Conservation (phyloP, 495 filamentous ascomycete species). For the Aspergillus olivimuriae region DNA sequence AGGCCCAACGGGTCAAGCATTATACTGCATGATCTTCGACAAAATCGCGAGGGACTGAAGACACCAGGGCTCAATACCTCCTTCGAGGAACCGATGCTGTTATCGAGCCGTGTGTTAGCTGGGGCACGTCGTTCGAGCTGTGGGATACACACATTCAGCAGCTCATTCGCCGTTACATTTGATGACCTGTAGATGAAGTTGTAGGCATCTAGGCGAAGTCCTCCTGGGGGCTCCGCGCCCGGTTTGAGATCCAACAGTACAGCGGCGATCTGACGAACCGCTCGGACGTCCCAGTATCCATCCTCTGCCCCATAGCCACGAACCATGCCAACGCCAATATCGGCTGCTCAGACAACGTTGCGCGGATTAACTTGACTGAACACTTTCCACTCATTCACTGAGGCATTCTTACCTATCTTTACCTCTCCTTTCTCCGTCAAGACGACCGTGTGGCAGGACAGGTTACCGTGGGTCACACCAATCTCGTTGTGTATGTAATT, state of each 20-base stretch:
- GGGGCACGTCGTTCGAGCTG: too few species aligned
- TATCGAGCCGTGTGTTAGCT: too few species aligned
- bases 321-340: conserved; percentile 7
- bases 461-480: conserved; percentile 5
- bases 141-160: too few species aligned
- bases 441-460: conserved; percentile 6
- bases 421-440: conserved; percentile 3
- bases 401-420: conserved; percentile 6
- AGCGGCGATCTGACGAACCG: conserved; percentile 4
- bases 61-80: too few species aligned
- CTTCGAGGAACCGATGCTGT: too few species aligned
- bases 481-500: conserved; percentile 8
- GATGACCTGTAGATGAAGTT: too few species aligned
- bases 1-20: too few species aligned
- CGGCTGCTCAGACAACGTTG: background rate
- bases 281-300: background rate
- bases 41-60: too few species aligned
- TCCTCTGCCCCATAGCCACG: background rate
- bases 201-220: too few species aligned
- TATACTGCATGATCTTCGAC: too few species aligned
- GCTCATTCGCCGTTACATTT: too few species aligned
- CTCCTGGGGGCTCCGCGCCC: background rate
- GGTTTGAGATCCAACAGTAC: conserved; percentile 3
- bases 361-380: background rate
- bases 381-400: background rate